Evolutionary conservation across 2,329 filamentous ascomycete genomes (phyloP).

Genomic region (Microdochium paspali): DNA sequence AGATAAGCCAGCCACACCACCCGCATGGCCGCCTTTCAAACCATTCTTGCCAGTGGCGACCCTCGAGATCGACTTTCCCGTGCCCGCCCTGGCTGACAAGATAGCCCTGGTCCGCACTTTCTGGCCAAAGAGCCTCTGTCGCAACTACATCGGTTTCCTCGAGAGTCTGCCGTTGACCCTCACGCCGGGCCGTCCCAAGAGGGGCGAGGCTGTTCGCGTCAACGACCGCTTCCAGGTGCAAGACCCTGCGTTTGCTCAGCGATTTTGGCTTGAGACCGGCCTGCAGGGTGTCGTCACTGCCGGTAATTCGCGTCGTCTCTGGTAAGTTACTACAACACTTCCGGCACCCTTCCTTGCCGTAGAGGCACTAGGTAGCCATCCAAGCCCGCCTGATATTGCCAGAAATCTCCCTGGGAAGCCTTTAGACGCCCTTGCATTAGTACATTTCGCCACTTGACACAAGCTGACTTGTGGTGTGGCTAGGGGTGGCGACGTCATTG

Average conservation of each 20-base stretch:
- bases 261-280: slow-evolving; percentile 69
- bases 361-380: too few relatives aligned
- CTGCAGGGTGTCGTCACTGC: slow-evolving; percentile 51
- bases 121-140: slow-evolving; percentile 67
- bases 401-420: background rate
- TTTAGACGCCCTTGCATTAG: too few relatives aligned
- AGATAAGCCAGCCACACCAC: slow-evolving; percentile 9
- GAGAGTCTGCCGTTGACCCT: slow-evolving; percentile 60
- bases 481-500: slow-evolving; percentile 79
- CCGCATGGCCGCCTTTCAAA: slow-evolving; percentile 62
- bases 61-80: slow-evolving; percentile 48
- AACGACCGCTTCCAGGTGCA: slow-evolving; percentile 85
- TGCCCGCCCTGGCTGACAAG: slow-evolving; percentile 38
- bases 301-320: slow-evolving; percentile 28
- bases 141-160: slow-evolving; percentile 67
- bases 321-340: slow-evolving; percentile 24
- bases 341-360: slow-evolving; percentile 1
- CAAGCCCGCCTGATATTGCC: background rate
- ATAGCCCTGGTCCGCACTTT: slow-evolving; percentile 67
- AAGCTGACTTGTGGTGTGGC: slow-evolving; percentile 13
- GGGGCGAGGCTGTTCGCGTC: slow-evolving; percentile 71
- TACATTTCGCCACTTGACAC: too few relatives aligned
- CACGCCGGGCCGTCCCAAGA: slow-evolving; percentile 69
- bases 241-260: slow-evolving; percentile 63
- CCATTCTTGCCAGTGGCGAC: slow-evolving; percentile 58